phyloP scores from a whole-genome alignment of 352 stramenopile species.

The Phytophthora vignae region DNA sequence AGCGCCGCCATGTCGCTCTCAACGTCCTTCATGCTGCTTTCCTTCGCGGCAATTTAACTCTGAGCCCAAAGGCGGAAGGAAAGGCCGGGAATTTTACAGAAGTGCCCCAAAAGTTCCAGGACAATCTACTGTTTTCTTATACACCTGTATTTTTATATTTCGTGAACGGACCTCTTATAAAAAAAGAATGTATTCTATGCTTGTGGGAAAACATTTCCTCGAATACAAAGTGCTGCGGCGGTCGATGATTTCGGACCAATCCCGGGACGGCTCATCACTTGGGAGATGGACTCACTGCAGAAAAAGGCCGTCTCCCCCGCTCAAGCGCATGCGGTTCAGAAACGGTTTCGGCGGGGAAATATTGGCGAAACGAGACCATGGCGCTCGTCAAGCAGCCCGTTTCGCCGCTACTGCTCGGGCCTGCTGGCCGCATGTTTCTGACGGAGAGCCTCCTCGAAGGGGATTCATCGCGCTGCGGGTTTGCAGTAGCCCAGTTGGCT shows the following conservation, averaged over 20 bases:
- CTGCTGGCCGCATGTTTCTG: constrained; percentile 12
- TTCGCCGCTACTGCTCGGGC: constrained; percentile 9
- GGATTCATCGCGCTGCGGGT: constrained; percentile 22
- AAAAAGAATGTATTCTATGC: too few relatives aligned
- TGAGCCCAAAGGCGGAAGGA: constrained; percentile 2
- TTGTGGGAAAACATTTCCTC: too few relatives aligned
- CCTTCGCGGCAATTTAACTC: constrained; percentile 16
- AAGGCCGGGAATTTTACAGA: constrained; percentile 2
- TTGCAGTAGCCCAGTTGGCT: constrained; percentile 11
- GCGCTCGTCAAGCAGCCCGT: background rate
- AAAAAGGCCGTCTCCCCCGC: constrained; percentile 5
- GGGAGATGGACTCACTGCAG: background rate
- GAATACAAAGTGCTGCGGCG: too few relatives aligned
- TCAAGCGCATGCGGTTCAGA: constrained; percentile 7
- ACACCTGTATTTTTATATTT: too few relatives aligned
- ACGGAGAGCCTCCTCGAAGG: constrained; percentile 12
- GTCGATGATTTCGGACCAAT: background rate
- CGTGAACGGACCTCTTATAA: too few relatives aligned
- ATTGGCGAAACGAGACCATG: constrained; percentile 23
- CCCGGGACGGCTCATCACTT: background rate
- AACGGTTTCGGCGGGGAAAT: constrained; percentile 8
- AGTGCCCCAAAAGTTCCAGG: background rate
- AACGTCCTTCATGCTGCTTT: constrained; percentile 33
- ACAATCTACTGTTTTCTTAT: too few relatives aligned
- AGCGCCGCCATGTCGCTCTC: constrained; percentile 42